phyloP scores from a whole-genome alignment of 2,329 filamentous ascomycete genomes.

The Trichoderma harzianum region DNA sequence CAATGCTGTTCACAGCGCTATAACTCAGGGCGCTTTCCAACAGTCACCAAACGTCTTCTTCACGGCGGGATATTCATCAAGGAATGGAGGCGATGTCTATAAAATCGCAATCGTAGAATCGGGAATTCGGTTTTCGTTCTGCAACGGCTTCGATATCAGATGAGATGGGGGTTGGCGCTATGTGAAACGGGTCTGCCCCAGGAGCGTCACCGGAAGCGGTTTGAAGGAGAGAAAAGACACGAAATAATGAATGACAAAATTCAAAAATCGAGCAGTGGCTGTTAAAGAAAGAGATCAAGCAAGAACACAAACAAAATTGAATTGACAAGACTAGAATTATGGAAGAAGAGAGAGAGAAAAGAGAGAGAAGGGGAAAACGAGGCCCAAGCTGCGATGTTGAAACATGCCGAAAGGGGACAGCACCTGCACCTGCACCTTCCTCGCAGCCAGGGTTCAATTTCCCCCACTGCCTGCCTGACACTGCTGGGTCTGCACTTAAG shows the following conservation, averaged over 20 bases:
- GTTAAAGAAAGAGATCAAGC: neutral
- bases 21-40: neutral
- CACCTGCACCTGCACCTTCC: neutral
- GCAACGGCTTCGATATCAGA: neutral
- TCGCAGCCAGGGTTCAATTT: neutral
- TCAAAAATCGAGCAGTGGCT: neutral
- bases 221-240: slow-evolving; percentile 3
- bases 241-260: slow-evolving; percentile 15
- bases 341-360: neutral
- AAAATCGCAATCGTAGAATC: neutral
- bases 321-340: neutral
- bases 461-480: neutral
- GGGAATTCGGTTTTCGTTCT: neutral
- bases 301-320: slow-evolving; percentile 16
- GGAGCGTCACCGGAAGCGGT: neutral
- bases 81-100: neutral
- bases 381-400: slow-evolving; percentile 18
- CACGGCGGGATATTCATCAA: slow-evolving; percentile 8
- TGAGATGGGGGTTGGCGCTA: neutral
- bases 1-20: slow-evolving; percentile 5
- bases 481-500: neutral
- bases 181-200: neutral
- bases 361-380: slow-evolving; percentile 23
- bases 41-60: neutral
- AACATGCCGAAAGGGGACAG: slow-evolving; percentile 16